These are phyloP conservation scores for Emergomyces pasteurianus DNA, from an alignment of 2,329 filamentous ascomycete species.

Conservation along the genomic window DNA sequence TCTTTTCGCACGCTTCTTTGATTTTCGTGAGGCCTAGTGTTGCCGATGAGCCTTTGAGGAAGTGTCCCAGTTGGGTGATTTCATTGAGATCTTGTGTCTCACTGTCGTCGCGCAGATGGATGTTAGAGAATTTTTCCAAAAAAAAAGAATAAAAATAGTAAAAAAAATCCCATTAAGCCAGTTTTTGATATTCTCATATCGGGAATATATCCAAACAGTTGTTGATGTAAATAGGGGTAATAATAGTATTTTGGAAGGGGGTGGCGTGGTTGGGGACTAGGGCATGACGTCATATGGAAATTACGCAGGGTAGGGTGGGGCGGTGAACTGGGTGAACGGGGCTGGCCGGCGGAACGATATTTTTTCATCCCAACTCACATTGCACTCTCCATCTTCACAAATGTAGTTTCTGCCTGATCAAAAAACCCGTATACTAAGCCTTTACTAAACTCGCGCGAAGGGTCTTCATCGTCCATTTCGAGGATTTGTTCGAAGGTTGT, in stretches of 20 bases:
- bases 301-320: background rate
- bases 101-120: background rate
- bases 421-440: slow-evolving; percentile 90
- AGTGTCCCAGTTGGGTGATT: slow-evolving; percentile 80
- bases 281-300: slow-evolving; percentile 7
- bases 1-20: slow-evolving; percentile 88
- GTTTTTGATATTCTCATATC: background rate
- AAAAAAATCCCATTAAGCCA: background rate
- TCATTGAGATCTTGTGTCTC: slow-evolving; percentile 48
- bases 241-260: background rate
- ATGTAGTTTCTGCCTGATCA: slow-evolving; percentile 77
- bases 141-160: background rate
- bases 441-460: slow-evolving; percentile 74
- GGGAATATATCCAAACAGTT: background rate
- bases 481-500: slow-evolving; percentile 86
- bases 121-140: background rate
- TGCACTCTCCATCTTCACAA: slow-evolving; percentile 66
- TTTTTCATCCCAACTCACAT: slow-evolving; percentile 51
- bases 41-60: slow-evolving; percentile 92
- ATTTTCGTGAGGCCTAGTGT: slow-evolving; percentile 85
- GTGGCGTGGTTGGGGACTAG: background rate
- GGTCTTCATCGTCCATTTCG: slow-evolving; percentile 91
- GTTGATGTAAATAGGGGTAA: background rate
- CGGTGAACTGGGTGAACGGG: background rate
- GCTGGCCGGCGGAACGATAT: background rate